Conservation (phyloP, 148 eudicot genomes). For the Nepenthes mirabilis region DNA sequence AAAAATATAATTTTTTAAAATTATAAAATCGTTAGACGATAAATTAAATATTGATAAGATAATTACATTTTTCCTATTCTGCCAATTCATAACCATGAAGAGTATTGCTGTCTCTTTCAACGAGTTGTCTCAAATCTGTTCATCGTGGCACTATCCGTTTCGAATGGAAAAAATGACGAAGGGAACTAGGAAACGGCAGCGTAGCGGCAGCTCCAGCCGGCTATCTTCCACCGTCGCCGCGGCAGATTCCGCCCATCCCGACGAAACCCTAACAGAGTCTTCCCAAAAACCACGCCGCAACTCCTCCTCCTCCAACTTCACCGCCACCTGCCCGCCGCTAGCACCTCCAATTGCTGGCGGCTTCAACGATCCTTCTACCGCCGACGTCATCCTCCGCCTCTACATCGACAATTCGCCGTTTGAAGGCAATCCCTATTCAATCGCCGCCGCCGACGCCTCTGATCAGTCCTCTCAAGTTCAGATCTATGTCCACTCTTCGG, state of each 20-base stretch:
- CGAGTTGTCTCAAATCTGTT: no score
- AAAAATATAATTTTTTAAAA: no score
- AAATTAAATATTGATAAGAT: no score
- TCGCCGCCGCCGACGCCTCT: conserved; percentile 12
- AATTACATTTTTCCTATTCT: no score
- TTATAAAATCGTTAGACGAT: no score
- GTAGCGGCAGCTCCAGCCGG: conserved; percentile 21
- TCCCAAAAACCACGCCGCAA: conserved; percentile 24
- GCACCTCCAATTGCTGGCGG: conserved; percentile 19
- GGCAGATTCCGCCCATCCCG: conserved; percentile 21
- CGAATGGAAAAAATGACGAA: neutral
- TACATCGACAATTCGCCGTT: conserved; percentile 22
- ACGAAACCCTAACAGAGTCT: conserved; percentile 22
- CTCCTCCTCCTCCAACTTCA: conserved; percentile 8
- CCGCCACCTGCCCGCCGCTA: conserved; percentile 10
- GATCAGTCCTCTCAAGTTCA: conserved; percentile 25
- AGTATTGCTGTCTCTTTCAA: no score
- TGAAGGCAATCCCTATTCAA: conserved; percentile 18
- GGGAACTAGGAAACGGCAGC: conserved; percentile 34
- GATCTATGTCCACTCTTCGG: conserved; percentile 57
- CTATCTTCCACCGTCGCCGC: conserved; percentile 19
- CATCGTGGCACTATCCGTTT: no score
- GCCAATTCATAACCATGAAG: no score
- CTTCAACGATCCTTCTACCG: conserved; percentile 58
- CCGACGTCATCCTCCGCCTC: conserved; percentile 68